phyloP scores from a whole-genome alignment of 345 rosid genomes.

The Eucalyptus microcorys region DNA sequence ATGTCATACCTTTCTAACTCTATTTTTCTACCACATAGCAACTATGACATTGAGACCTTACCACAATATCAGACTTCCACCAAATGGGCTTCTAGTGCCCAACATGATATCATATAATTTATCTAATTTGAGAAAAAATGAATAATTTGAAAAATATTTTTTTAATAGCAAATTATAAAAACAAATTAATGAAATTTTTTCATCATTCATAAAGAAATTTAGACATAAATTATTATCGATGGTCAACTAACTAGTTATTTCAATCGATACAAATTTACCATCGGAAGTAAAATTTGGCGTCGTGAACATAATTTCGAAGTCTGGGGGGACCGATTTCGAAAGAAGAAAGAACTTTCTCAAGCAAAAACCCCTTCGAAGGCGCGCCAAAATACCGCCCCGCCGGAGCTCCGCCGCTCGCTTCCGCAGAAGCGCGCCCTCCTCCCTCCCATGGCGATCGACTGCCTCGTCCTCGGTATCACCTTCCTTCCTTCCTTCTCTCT shows the following conservation, averaged over 20 bases:
- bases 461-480: constrained; percentile 56
- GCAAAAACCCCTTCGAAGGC: background rate
- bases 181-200: rapidly evolving
- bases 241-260: no score
- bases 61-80: rapidly evolving
- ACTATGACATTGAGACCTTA: background rate
- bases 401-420: background rate
- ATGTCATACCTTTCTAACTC: background rate
- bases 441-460: constrained; percentile 60
- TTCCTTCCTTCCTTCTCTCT: background rate
- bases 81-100: background rate
- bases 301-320: background rate
- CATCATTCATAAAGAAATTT: rapidly evolving
- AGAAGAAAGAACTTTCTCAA: background rate
- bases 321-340: background rate
- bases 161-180: no score
- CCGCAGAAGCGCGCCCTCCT: background rate
- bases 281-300: background rate
- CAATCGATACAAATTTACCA: no score
- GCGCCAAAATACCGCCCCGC: background rate
- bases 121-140: rapidly evolving
- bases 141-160: no score
- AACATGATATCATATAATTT: background rate
- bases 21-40: background rate
- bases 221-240: no score